Conservation (phyloP, 2,329 filamentous ascomycete species). For the Botrytis paeoniae region DNA sequence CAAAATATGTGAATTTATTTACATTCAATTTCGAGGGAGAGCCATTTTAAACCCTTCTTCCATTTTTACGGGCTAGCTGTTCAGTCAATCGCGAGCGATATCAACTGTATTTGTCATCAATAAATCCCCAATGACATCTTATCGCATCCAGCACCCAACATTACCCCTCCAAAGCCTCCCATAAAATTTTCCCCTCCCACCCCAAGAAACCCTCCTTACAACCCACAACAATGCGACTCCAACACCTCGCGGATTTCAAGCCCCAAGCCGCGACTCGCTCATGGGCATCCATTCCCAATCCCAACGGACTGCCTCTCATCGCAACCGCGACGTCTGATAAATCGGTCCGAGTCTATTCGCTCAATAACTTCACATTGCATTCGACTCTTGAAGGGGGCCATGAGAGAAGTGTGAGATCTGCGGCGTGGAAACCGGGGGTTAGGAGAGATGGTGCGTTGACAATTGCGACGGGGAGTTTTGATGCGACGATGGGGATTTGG, state of each 20-base stretch:
- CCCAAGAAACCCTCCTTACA: neutral
- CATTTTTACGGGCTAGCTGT: neutral
- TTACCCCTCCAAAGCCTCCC: conserved; percentile 19
- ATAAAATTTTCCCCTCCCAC: conserved; percentile 13
- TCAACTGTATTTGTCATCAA: conserved; percentile 1
- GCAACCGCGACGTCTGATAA: conserved; percentile 87
- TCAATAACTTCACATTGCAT: conserved; percentile 75
- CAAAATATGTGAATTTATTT: neutral
- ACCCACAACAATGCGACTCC: conserved; percentile 8
- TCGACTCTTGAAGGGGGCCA: conserved; percentile 83
- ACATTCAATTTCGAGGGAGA: neutral
- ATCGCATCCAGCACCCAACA: neutral
- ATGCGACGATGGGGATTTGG: conserved; percentile 86
- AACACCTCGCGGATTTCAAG: conserved; percentile 36
- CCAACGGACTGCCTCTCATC: conserved; percentile 73
- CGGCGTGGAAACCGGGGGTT: conserved; percentile 80
- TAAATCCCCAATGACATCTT: neutral
- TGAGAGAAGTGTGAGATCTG: conserved; percentile 80
- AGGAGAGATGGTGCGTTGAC: conserved; percentile 62
- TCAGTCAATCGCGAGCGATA: neutral
- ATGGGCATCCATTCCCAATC: conserved; percentile 84
- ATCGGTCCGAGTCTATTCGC: conserved; percentile 83
- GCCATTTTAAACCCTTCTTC: neutral
- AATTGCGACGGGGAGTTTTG: conserved; percentile 89
- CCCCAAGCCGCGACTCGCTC: conserved; percentile 65